A percentile compares a stretch with the other conserved stretches of the same genome.
phyloP scores from a whole-genome alignment of 2,329 filamentous ascomycete genomes.

The Celoporthe dispersa region DNA sequence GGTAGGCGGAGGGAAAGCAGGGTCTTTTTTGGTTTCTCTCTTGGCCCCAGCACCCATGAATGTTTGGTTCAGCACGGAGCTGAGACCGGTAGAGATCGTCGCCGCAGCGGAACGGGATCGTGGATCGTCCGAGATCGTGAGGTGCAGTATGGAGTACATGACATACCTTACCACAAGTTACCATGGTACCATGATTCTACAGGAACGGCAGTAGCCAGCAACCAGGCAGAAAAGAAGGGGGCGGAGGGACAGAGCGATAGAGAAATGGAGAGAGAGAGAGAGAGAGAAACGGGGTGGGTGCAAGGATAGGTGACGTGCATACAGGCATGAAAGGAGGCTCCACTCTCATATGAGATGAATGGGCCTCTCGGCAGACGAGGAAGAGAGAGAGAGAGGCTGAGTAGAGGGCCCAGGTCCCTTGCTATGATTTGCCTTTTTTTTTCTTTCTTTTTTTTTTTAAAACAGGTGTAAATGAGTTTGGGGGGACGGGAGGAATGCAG shows the following conservation, averaged over 20 bases:
- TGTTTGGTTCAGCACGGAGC: background rate
- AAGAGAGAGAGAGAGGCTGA: background rate
- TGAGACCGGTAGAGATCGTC: background rate
- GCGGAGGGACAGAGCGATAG: background rate
- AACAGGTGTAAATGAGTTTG: background rate
- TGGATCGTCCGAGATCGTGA: background rate
- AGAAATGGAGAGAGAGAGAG: background rate
- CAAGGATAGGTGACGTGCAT: slow-evolving; percentile 13
- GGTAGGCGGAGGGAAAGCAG: background rate
- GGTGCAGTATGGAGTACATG: slow-evolving; percentile 3
- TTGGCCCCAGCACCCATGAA: background rate
- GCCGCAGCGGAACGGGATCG: background rate
- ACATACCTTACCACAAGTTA: background rate
- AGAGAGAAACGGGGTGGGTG: background rate
- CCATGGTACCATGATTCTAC: background rate
- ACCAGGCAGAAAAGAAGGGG: background rate
- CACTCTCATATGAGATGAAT: slow-evolving; percentile 1
- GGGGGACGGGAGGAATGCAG: slow-evolving; percentile 8
- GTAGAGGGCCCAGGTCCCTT: background rate
- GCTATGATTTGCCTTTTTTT: background rate
- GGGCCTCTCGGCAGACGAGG: background rate
- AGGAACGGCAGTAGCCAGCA: background rate
- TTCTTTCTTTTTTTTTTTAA: background rate
- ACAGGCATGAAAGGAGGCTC: background rate
- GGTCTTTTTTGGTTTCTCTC: background rate